Conservation (phyloP, 441 rosid genomes). For the Arabidopsis lyrata region DNA sequence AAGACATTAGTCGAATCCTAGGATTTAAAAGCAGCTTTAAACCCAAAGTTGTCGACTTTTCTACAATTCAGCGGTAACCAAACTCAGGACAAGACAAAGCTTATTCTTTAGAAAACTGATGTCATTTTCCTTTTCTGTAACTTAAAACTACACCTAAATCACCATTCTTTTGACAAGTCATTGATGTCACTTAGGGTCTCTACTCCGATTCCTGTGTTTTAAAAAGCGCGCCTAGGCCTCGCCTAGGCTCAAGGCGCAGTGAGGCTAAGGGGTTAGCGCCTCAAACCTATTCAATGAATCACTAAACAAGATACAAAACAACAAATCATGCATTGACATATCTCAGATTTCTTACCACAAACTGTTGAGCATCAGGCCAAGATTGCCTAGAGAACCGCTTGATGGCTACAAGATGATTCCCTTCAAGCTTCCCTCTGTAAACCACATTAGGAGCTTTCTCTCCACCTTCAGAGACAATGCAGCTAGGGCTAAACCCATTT, state of each 20-base stretch:
- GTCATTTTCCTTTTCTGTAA: background rate
- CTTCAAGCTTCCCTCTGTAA: conserved; percentile 68
- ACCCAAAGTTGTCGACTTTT: background rate
- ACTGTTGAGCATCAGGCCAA: conserved; percentile 83
- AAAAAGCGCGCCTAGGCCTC: no score
- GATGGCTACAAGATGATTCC: conserved; percentile 63
- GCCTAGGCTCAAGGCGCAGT: no score
- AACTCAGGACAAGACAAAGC: background rate
- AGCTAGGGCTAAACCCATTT: conserved; percentile 65
- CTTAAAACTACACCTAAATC: background rate
- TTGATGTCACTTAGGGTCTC: no score
- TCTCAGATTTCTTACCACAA: conserved; percentile 50
- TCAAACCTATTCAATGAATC: background rate
- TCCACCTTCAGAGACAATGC: conserved; percentile 78
- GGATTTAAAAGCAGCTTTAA: conserved; percentile 12
- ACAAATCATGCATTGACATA: conserved; percentile 8
- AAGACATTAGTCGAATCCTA: background rate
- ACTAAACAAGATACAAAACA: conserved; percentile 11
- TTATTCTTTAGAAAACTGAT: background rate
- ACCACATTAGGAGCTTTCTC: conserved; percentile 82
- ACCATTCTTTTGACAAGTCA: background rate
- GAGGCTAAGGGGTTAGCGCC: no score
- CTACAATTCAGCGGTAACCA: background rate
- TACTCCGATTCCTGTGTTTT: no score
- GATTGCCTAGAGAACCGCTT: conserved; percentile 73